Percentiles rank a stretch among this genome's conserved stretches.
phyloP scores from a whole-genome alignment of 2,329 filamentous ascomycete species.

The Lecanicillium sp. region DNA sequence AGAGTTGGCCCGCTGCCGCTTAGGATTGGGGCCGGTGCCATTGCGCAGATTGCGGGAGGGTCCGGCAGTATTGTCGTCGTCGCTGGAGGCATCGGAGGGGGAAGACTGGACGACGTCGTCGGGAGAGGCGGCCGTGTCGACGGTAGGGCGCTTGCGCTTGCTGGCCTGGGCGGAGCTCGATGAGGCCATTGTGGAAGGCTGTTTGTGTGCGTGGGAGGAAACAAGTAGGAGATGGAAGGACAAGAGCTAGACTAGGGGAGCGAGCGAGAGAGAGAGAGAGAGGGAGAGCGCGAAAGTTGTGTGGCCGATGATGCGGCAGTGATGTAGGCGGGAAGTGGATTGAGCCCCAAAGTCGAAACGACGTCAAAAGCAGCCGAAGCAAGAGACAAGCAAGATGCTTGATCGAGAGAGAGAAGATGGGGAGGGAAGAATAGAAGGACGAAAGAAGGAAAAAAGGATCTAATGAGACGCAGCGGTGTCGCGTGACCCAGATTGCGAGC shows the following conservation, averaged over 20 bases:
- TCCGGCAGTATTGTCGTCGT: constrained; percentile 71
- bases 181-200: constrained; percentile 46
- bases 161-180: constrained; percentile 43
- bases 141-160: constrained; percentile 74
- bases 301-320: too few relatives aligned
- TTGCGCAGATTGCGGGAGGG: constrained; percentile 47
- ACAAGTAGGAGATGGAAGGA: background rate
- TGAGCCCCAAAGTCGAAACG: too few relatives aligned
- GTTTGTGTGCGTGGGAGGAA: background rate
- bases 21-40: constrained; percentile 52
- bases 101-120: constrained; percentile 58
- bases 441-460: background rate
- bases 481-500: constrained; percentile 4
- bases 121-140: constrained; percentile 39
- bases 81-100: constrained; percentile 73
- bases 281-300: too few relatives aligned
- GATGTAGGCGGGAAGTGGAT: too few relatives aligned
- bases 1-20: constrained; percentile 67
- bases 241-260: background rate
- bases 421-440: background rate
- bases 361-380: too few relatives aligned
- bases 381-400: too few relatives aligned
- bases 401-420: background rate
- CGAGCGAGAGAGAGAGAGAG: too few relatives aligned
- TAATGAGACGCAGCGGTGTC: constrained; percentile 6